Evolutionary conservation across 192 early-diverging fungal genomes (phyloP).

Genomic region (Coemansia sp.): DNA sequence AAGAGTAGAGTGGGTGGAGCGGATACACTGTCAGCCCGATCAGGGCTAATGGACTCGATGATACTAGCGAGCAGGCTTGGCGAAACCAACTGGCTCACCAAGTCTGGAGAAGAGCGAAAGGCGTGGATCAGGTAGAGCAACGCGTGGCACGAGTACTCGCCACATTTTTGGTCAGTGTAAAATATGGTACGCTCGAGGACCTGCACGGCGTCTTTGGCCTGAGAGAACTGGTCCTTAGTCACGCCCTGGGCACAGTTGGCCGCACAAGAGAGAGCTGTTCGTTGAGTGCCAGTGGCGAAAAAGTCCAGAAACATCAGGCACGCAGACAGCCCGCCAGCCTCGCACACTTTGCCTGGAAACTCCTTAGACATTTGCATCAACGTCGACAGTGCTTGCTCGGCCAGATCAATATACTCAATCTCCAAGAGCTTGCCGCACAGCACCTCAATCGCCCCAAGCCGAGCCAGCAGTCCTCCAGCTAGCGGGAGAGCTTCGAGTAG

Average conservation of each 20-base stretch:
- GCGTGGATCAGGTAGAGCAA: conserved; percentile 70
- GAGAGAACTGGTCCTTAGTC: conserved; percentile 58
- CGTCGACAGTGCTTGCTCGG: conserved; percentile 79
- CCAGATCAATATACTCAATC: conserved; percentile 92
- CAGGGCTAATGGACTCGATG: conserved; percentile 58
- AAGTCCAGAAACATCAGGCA: conserved; percentile 88
- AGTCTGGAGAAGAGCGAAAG: conserved; percentile 56
- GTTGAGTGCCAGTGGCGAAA: conserved; percentile 83
- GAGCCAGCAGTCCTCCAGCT: conserved; percentile 63
- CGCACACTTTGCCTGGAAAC: conserved; percentile 34
- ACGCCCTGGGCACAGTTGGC: conserved; percentile 66
- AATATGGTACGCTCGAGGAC: conserved; percentile 70
- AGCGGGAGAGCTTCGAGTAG: conserved; percentile 87
- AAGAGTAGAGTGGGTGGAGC: conserved; percentile 18
- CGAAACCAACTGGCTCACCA: conserved; percentile 64
- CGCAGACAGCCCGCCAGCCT: conserved; percentile 75
- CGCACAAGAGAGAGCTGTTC: conserved; percentile 76
- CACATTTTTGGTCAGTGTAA: conserved; percentile 74
- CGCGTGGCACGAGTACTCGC: conserved; percentile 67
- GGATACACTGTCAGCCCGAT: conserved; percentile 24
- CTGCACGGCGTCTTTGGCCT: conserved; percentile 69
- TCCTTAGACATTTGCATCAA: conserved; percentile 71
- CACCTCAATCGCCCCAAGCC: conserved; percentile 68
- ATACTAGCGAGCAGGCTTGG: conserved; percentile 61
- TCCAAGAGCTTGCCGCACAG: conserved; percentile 78